These are phyloP conservation scores for Lunularia cruciata DNA, from an alignment of 225 moss, liverwort and hornwort genomes.

Conservation along the genomic window DNA sequence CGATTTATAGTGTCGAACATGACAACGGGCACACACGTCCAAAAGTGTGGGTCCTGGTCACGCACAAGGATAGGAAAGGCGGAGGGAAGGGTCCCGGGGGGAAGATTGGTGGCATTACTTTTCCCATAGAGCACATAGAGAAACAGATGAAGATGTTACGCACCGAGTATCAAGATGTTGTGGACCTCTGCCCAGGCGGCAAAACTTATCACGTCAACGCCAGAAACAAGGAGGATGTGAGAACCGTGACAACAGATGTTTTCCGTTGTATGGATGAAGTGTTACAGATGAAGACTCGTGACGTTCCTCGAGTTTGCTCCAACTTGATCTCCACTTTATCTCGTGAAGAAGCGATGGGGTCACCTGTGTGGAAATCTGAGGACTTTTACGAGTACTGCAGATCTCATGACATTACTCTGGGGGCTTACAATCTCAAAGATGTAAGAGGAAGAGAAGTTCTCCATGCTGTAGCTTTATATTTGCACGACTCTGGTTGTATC, in stretches of 20 bases:
- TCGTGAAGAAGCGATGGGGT: no score
- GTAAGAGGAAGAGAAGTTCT: no score
- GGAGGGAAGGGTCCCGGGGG: neutral
- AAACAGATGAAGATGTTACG: neutral
- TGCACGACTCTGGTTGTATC: no score
- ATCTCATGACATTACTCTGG: no score
- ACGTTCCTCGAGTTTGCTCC: neutral
- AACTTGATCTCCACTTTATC: neutral
- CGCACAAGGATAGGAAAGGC: slow-evolving; percentile 15
- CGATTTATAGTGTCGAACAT: slow-evolving; percentile 16
- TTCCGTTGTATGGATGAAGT: neutral
- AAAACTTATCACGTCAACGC: neutral
- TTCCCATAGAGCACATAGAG: no score
- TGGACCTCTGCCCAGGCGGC: neutral
- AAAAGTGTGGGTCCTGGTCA: slow-evolving; percentile 4
- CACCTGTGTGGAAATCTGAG: no score
- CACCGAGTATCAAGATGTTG: neutral
- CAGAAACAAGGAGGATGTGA: neutral
- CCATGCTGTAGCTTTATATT: no score
- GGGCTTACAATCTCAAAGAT: no score
- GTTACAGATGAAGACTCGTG: neutral
- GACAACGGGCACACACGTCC: slow-evolving; percentile 1
- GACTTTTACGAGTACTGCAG: no score
- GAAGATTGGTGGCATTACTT: no score
- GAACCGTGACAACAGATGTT: neutral